phyloP scores from a whole-genome alignment of 75 land plant genomes.

The Picea glauca region DNA sequence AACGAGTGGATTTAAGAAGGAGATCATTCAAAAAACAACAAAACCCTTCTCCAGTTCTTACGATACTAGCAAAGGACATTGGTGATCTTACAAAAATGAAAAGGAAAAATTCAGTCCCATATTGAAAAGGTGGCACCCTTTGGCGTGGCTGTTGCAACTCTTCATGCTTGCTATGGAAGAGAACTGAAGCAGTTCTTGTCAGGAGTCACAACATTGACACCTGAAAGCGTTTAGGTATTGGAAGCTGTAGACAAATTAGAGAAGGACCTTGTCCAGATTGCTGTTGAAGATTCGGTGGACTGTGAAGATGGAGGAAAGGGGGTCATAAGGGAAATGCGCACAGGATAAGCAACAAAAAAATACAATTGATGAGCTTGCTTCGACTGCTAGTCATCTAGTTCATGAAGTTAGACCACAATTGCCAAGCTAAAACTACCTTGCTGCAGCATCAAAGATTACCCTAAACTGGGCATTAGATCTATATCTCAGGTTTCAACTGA shows the following conservation, averaged over 20 bases:
- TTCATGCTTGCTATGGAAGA: conserved; percentile 89
- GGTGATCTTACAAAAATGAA: conserved; percentile 70
- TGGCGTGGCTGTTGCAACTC: conserved; percentile 95
- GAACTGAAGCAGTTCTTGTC: conserved; percentile 84
- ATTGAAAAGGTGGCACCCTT: conserved; percentile 84
- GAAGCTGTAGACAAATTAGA: conserved; percentile 81
- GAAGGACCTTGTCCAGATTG: conserved; percentile 84
- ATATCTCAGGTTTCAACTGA: too few relatives aligned
- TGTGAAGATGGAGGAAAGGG: conserved; percentile 97
- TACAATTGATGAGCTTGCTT: too few relatives aligned
- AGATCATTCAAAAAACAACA: background rate
- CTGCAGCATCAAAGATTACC: too few relatives aligned
- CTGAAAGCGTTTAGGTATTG: conserved; percentile 74
- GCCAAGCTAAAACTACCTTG: too few relatives aligned
- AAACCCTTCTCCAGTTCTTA: conserved; percentile 37
- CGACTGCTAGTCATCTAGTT: too few relatives aligned
- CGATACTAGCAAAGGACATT: conserved; percentile 55
- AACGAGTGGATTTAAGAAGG: conserved; percentile 76
- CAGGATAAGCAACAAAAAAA: too few relatives aligned
- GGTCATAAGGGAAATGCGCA: conserved; percentile 82
- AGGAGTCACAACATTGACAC: conserved; percentile 61
- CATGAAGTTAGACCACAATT: too few relatives aligned
- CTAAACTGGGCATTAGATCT: too few relatives aligned
- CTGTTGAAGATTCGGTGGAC: conserved; percentile 95
- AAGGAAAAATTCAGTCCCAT: conserved; percentile 80